Conservation (phyloP, 768 basidiomycete genomes). For the Pisolithus tinctorius region DNA sequence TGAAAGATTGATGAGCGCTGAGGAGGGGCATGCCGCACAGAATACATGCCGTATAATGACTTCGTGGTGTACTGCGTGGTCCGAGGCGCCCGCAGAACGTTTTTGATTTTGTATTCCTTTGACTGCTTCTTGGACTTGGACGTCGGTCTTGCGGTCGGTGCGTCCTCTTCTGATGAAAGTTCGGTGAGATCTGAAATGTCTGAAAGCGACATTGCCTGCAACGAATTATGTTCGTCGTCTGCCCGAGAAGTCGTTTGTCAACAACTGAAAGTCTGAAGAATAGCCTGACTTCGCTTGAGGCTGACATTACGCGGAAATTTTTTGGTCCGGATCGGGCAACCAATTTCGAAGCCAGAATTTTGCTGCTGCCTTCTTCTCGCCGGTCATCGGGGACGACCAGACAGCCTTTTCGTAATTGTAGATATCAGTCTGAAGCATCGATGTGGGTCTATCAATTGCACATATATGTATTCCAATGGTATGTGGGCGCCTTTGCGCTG, state of each 20-base stretch:
- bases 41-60: constrained; percentile 35
- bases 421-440: too few species aligned
- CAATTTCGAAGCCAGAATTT: not conserved
- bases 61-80: constrained; percentile 36
- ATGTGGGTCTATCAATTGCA: too few species aligned
- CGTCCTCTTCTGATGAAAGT: constrained; percentile 33
- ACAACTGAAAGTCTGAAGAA: too few species aligned
- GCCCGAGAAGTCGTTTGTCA: not conserved
- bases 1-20: not conserved
- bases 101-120: constrained; percentile 25
- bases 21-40: not conserved
- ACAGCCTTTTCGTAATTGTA: not conserved
- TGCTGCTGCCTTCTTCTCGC: not conserved
- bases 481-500: too few species aligned
- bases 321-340: not conserved
- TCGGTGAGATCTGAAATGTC: constrained; percentile 44
- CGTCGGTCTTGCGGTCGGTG: constrained; percentile 19
- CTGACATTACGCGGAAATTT: not conserved
- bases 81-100: constrained; percentile 32
- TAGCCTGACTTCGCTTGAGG: too few species aligned
- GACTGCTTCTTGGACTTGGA: constrained; percentile 16
- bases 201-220: constrained; percentile 28
- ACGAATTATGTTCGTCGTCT: not conserved
- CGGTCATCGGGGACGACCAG: not conserved
- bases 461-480: too few species aligned